Percentiles rank a stretch among this genome's conserved stretches.
phyloP scores from a whole-genome alignment of 2,329 filamentous ascomycete genomes.

The Cordyceps cateniannulata region DNA sequence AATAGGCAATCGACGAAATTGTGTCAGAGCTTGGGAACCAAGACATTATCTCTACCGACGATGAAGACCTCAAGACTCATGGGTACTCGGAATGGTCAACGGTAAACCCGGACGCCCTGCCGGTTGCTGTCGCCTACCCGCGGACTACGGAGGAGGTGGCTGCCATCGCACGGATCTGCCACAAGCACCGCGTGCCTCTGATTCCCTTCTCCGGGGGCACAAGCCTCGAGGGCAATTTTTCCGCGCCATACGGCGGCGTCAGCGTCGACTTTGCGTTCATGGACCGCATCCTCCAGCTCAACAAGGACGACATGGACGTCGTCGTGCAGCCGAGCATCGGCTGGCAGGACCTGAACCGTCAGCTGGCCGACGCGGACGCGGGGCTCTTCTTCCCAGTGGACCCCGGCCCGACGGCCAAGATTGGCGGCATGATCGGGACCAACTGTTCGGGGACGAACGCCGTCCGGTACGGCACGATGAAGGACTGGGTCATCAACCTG shows the following conservation, averaged over 20 bases:
- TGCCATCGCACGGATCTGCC: slow-evolving; percentile 59
- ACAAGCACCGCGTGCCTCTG: slow-evolving; percentile 74
- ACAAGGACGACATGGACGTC: slow-evolving; percentile 85
- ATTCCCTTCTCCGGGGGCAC: slow-evolving; percentile 83
- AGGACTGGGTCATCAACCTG: slow-evolving; percentile 79
- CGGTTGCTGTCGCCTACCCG: slow-evolving; percentile 59
- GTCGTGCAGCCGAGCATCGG: slow-evolving; percentile 86
- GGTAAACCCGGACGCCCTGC: slow-evolving; percentile 51
- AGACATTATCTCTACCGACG: slow-evolving; percentile 56
- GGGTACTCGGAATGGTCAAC: slow-evolving; percentile 65
- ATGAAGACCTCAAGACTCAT: slow-evolving; percentile 54
- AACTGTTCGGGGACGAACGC: slow-evolving; percentile 75
- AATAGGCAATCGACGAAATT: slow-evolving; percentile 50
- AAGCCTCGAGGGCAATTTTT: slow-evolving; percentile 85
- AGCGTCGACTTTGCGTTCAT: slow-evolving; percentile 86
- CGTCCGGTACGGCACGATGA: slow-evolving; percentile 79
- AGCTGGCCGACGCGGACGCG: slow-evolving; percentile 58
- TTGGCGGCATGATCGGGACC: slow-evolving; percentile 78
- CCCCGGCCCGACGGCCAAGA: slow-evolving; percentile 67
- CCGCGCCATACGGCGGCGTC: slow-evolving; percentile 77
- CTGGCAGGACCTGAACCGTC: slow-evolving; percentile 85
- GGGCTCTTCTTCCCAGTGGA: slow-evolving; percentile 90
- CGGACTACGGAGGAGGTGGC: slow-evolving; percentile 55
- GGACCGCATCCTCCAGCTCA: slow-evolving; percentile 72
- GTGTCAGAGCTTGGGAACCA: slow-evolving; percentile 39